Conservation (phyloP, 176 grass and related monocot genomes). For the Tuctoria greenei region DNA sequence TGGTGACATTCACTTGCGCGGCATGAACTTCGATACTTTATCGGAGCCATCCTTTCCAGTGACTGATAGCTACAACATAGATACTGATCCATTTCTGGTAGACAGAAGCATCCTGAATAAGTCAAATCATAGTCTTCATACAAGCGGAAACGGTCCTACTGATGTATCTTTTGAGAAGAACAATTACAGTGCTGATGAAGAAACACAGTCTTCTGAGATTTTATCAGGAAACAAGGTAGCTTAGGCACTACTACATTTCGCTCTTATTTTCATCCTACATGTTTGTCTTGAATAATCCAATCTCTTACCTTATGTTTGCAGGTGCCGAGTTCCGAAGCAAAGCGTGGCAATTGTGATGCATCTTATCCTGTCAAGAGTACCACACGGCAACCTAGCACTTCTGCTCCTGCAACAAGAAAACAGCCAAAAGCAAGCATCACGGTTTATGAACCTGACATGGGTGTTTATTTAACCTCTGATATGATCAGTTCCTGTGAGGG, state of each 20-base stretch:
- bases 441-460: slow-evolving; percentile 47
- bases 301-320: slow-evolving; percentile 21
- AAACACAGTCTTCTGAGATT: slow-evolving; percentile 44
- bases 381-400: slow-evolving; percentile 50
- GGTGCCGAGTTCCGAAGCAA: slow-evolving; percentile 42
- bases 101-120: slow-evolving; percentile 53
- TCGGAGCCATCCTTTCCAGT: slow-evolving; percentile 53
- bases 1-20: slow-evolving; percentile 51
- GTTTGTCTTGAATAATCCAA: slow-evolving; percentile 32
- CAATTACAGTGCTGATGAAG: slow-evolving; percentile 35
- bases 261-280: not conserved
- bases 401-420: slow-evolving; percentile 68
- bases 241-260: slow-evolving; percentile 6
- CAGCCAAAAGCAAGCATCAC: slow-evolving; percentile 58
- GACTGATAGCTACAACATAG: slow-evolving; percentile 45
- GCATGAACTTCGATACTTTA: slow-evolving; percentile 56
- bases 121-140: slow-evolving; percentile 49
- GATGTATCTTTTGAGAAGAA: slow-evolving; percentile 41
- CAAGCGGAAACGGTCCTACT: slow-evolving; percentile 46
- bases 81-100: slow-evolving; percentile 28
- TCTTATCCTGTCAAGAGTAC: slow-evolving; percentile 54
- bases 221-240: slow-evolving; percentile 51
- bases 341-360: slow-evolving; percentile 46
- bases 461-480: slow-evolving; percentile 57
- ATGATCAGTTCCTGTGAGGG: slow-evolving; percentile 50